Base-by-base conservation (phyloP, 1,284 basidiomycete species). In the Cryptococcus sp. region DNA sequence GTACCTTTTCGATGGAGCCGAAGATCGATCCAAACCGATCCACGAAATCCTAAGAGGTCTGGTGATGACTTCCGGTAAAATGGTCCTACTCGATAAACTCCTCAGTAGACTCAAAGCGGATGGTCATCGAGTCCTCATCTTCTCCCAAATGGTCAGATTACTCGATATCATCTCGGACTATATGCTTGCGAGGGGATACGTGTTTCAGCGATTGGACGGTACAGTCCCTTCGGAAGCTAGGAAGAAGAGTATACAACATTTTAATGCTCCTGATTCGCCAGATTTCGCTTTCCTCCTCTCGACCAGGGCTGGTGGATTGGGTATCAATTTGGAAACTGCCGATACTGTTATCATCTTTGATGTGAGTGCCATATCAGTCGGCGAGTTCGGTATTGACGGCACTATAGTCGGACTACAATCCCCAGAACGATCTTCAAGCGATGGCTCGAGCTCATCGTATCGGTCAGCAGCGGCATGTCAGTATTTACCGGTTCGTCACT, bases 331-430 rank as follows among this genome's bases (percentile, higher is more conserved):
- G 56, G 94, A 96, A 77, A 94, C 92, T 34, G 94, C 94, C 11
- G 86, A 99, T 76, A 99, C 94, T 1, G 94, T 98, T 66, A 94
- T 98, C 76, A 98, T 98, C 72, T 98, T 97, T 73, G 94, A 98
- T 80, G 89, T 91, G 72, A 77, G 87, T 60, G 36, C 41, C 24
- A 31, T 51, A 18, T 34, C 34, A n/a, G n/a, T 10, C n/a, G n/a
- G 9, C 36, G 7, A 18, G 31, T 34, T 5, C 11, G 11, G 16
- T 37, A 1, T 32, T 45, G 19, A 37, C 25, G 13, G 16, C 7
- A 23, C 22, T 24, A 44, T 43, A 61, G 59, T 67, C 71, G 49
- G 74, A 74, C 50, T 69, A 77, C 66, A 80, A 98, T 76, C 94
- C 94, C 19, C 94, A 98, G 75, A 98, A 98, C 75, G 94, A 98